phyloP scores from a whole-genome alignment of 2,329 filamentous ascomycete genomes.

The Bipolaris oryzae region DNA sequence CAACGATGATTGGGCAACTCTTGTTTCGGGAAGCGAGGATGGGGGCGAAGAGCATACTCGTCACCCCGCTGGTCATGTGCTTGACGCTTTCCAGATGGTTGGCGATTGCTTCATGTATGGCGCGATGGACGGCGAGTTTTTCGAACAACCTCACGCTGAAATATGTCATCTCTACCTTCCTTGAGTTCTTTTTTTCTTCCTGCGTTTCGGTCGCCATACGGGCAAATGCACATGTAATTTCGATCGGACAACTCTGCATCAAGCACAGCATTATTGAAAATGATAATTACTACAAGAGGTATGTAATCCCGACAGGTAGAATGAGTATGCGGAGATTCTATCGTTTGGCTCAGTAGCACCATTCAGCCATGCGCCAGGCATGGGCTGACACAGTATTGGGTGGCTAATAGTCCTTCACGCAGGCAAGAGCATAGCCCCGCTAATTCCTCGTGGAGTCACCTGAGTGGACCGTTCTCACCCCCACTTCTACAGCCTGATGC shows the following conservation, averaged over 20 bases:
- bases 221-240: neutral
- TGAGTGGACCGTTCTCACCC: neutral
- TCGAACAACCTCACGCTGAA: neutral
- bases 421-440: neutral
- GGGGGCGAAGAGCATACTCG: neutral
- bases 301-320: neutral
- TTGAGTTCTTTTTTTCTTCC: neutral
- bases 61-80: neutral
- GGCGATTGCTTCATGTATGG: conserved; percentile 29
- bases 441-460: neutral
- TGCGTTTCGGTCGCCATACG: neutral
- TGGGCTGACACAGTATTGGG: neutral
- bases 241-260: too few species aligned
- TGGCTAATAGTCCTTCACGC: neutral
- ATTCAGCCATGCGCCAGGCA: too few species aligned
- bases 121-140: conserved; percentile 26
- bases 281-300: neutral
- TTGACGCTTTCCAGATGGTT: conserved; percentile 12
- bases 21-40: neutral
- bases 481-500: neutral
- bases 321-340: too few species aligned
- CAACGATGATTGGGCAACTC: neutral
- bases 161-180: conserved; percentile 2
- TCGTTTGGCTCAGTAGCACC: too few species aligned
- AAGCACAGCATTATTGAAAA: too few species aligned